Evolutionary conservation across 2,329 filamentous ascomycete species (phyloP), one percentile per base, ranked within the genome.

Genomic region (Fusarium verrucosum): DNA sequence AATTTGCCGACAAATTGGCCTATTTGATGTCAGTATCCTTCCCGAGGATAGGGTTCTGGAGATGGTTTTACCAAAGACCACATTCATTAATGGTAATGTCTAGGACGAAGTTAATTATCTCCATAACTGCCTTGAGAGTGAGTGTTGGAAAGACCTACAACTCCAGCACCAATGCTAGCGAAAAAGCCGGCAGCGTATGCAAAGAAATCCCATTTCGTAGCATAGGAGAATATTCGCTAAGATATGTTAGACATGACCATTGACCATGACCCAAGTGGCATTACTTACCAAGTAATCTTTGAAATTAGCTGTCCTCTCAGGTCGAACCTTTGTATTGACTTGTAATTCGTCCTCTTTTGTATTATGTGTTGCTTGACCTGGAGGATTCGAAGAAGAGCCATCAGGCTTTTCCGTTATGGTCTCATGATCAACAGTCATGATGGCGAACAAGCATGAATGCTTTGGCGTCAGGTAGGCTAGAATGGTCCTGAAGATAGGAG

Each of bases 1-100:
- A 88, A 87, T 50, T 80, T 73, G 28, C 79, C 80, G 22, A 84
- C 79, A 37, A 84, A 78, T 32, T 75, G 72, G 43, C 79, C 80
- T 81, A 30, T 35, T 11, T 30, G 20, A 30, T 33, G 23, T 45
- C 13, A 44, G 30, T 40, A 20, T 19, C n/a, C 4, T 11, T 19
- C 19, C 17, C n/a, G 5, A 25, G 4, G 14, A 7, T 4, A 8
- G 10, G 28, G 16, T 25, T n/a, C 23, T 16, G 5, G 5, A n/a
- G 20, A 13, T 25, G 5, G 20, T 7, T 72, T 69, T 74, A 80
- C 83, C 85, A 70, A 87, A 87, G 14, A 87, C 77, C 13, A 87
- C 79, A 53, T 87, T 88, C 81, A 88, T 85, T 43, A 88, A 66
- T 0, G 86, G 86, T 42, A 88, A 72, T 2, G 85, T 87, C 40